Base-by-base conservation (phyloP, 768 basidiomycete species). In the Pisolithus tinctorius region DNA sequence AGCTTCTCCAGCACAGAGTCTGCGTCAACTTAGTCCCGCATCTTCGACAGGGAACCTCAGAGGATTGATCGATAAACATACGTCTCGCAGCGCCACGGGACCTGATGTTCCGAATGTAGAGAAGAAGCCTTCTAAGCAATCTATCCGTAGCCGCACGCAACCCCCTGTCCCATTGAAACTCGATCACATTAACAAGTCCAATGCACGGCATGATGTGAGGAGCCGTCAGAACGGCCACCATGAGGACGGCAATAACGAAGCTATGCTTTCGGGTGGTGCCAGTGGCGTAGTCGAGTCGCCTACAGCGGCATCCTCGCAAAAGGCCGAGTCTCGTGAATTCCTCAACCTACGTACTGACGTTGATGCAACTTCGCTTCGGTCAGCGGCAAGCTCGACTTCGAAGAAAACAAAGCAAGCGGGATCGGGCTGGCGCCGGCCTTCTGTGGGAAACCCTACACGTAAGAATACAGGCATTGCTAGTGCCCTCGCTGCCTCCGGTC, bases 401-500 rank as follows among this genome's bases (percentile, higher is more conserved):
- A 71, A 55, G 25, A 58, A 56, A 25, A 65, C 63, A 55, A 50
- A 40, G 23, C 31, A 36, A 25, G 6, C 30, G 1, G 34, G 34
- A 10, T 16, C 31, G 7, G 51, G 42, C 25, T 50, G 38, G 14
- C 57, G 55, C 17, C 63, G 47, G 30, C 48, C 55, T 6, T 61
- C 65, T 2, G 2, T 31, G 8, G 39, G 41, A 6, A 38, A 55
- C 4, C 55, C 55, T 37, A 11, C 59, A 29, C 64, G 69, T 31
- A 72, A 67, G 59, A 76, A 80, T 2, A 75, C 78, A 0, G 79
- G 81, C 23, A 74, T 86, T n/a, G 84, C 86, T 4, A 74, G 76
- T 47, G 85, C 84, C 1, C 74, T 86, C 46, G 83, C 84, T 1
- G 80, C 82, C 2, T 81, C 81, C 16, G 81, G 84, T 16, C 68